Base-by-base conservation (phyloP, 2,329 filamentous ascomycete species). In the Colletotrichum echinochloae region DNA sequence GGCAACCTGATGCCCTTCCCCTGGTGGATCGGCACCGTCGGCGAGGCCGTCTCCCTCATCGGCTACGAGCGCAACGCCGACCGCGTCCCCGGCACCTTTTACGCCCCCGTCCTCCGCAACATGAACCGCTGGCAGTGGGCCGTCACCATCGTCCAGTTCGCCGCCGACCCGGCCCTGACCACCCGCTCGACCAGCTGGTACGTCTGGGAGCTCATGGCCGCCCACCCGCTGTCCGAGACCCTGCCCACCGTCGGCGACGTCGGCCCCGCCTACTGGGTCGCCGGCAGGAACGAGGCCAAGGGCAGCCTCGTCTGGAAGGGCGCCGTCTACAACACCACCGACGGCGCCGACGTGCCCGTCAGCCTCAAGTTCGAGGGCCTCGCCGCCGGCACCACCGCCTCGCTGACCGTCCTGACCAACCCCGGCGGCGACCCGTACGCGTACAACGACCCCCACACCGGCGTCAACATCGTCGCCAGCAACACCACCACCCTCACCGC, bases 41-140 rank as follows among this genome's bases (percentile, higher is more conserved):
- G 86, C 18, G 90, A 92, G 76, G 90, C 89, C 30, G 83, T 92
- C n/a, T 90, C 87, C 65, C 81, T 92, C 20, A 83, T 92, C 72
- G 88, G 89, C 23, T 87, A 88, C 37, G 90, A 92, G 82, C 84
- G 90, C 66, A 92, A 92, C 78, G 83, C 84, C 4, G 88, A 91
- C 74, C 83, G 85, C 26, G 84, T 91, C 54, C 83, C 85, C 2
- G 87, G 86, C 8, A 84, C 85, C 0, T 81, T 84, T 62, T 88
- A 87, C 80, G 83, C 84, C 0, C 85, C 84, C 1, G 81, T 84
- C 3, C 77, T 86, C n/a, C 80, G 83, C 66, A 85, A 84, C 75
- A 79, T 86, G 75, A 84, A 87, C 76, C 77, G 81, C 30, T 87
- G 83, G 83, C 81, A 85, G 65, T 87, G 85, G 85, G 77, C 83